Evolutionary conservation across 208 protist genomes (phyloP).

Genomic region (Strigomonas oncopelti): DNA sequence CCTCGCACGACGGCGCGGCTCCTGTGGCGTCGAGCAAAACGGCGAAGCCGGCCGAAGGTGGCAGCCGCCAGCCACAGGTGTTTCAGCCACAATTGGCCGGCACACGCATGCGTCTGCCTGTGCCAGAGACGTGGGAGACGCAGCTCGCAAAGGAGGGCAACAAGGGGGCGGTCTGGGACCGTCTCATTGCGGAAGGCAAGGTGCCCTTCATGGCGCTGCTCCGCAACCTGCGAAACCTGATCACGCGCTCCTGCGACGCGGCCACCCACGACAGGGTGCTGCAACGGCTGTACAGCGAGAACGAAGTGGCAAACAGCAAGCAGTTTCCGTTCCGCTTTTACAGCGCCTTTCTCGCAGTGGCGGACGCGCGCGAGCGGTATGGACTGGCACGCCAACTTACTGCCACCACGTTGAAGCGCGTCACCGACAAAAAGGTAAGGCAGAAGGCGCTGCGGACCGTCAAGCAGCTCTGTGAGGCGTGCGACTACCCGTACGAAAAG

Average conservation of each 20-base stretch:
- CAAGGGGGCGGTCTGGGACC: slow-evolving; percentile 85
- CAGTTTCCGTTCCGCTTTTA: slow-evolving; percentile 94
- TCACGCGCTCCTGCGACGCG: slow-evolving; percentile 57
- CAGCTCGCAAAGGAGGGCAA: slow-evolving; percentile 84
- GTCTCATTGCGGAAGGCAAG: slow-evolving; percentile 67
- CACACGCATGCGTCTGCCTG: slow-evolving; percentile 89
- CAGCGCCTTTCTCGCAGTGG: slow-evolving; percentile 86
- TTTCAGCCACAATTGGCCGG: slow-evolving; percentile 77
- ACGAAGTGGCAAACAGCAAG: slow-evolving; percentile 64
- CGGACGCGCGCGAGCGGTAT: slow-evolving; percentile 18
- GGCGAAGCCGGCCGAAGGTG: background rate
- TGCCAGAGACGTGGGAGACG: slow-evolving; percentile 92
- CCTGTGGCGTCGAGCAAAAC: too few species aligned
- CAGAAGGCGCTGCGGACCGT: too few species aligned
- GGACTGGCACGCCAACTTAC: too few species aligned
- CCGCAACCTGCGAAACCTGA: slow-evolving; percentile 93
- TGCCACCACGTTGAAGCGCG: too few species aligned
- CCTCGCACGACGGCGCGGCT: slow-evolving; percentile 20
- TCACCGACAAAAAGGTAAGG: too few species aligned
- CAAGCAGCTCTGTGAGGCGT: background rate
- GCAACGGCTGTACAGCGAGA: slow-evolving; percentile 37
- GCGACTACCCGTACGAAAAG: background rate
- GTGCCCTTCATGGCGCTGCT: slow-evolving; percentile 96
- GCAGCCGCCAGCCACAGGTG: slow-evolving; percentile 1
- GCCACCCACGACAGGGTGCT: slow-evolving; percentile 59